A percentile compares a stretch with the other conserved stretches of the same genome.
phyloP scores from a whole-genome alignment of 768 basidiomycete genomes.

The Lactifluus subvellereus region DNA sequence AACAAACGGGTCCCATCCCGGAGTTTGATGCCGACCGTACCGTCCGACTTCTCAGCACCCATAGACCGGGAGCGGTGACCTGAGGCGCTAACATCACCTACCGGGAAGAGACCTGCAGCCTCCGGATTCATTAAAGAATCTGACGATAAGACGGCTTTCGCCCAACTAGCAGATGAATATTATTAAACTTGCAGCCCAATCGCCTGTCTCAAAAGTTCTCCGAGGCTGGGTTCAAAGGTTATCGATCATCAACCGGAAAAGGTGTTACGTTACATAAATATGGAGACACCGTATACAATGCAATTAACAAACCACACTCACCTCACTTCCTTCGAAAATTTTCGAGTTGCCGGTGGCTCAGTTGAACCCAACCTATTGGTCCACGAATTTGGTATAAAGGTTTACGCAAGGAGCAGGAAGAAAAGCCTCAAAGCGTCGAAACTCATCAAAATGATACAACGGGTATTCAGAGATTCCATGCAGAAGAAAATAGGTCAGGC shows the following conservation, averaged over 20 bases:
- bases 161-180: not conserved
- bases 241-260: not conserved
- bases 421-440: not conserved
- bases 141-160: constrained; percentile 4
- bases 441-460: not conserved
- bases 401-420: not conserved
- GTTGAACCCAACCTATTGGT: not conserved
- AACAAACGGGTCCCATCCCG: not conserved
- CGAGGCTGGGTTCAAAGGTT: not conserved
- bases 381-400: not conserved
- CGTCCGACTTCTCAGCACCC: not conserved
- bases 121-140: not conserved
- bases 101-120: not conserved
- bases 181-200: not conserved
- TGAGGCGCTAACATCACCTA: not conserved
- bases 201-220: not conserved
- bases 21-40: not conserved
- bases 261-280: not conserved
- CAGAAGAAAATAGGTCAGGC: too few relatives aligned
- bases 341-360: not conserved
- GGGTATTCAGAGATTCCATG: not conserved
- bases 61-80: not conserved
- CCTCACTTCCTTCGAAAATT: not conserved
- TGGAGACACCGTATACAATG: too few relatives aligned
- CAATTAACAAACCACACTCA: too few relatives aligned